Evolutionary conservation across 768 basidiomycete genomes (phyloP), one percentile per base, ranked within the genome.

Genomic region (Lyophyllum decastes): DNA sequence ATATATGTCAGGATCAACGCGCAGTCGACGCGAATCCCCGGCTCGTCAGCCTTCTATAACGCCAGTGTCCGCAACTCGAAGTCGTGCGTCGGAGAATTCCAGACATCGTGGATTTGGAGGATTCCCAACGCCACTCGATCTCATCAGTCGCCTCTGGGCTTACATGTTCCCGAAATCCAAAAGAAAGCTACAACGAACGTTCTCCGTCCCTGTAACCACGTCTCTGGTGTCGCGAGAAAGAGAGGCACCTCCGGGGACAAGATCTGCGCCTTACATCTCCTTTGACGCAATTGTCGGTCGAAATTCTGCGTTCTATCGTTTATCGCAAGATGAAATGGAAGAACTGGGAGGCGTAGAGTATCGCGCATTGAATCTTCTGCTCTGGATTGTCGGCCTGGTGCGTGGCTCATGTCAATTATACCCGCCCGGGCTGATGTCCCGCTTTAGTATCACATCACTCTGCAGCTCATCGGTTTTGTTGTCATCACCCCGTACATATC

Each of bases 281-380:
- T 98, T 97, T 67, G 85, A 93, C 46, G 90, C 93, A 0, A 68
- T 83, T 2, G 92, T 95, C 19, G 91, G 92, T 0, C 82, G 87
- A 30, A 96, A 95, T 68, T 93, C 90, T 3, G 74, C 75, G 2
- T 92, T 92, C 61, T 79, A 82, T 35, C 76, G 71, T 61, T 73
- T 96, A 53, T 91, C 87, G 0, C 78, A 82, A 21, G 92, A 94
- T 46, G 90, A 98, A 66, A 75, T 92, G 63, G 94, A 96, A 62
- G 94, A 97, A 70, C 75, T 98, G 4, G 95, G 95, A 3, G 95
- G 96, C 19, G 89, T 97, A 6, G 96, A 99, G 70, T 98, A 92
- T 67, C 82, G 94, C 10, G 91, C 90, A 16, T 73, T 97, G 61
- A 88, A 87, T 44, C 83, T 88, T 2, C 71, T 97, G 51, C 74